These are phyloP conservation scores for Cucumis hystrix DNA, from an alignment of 306 rosid species.

Conservation along the genomic window DNA sequence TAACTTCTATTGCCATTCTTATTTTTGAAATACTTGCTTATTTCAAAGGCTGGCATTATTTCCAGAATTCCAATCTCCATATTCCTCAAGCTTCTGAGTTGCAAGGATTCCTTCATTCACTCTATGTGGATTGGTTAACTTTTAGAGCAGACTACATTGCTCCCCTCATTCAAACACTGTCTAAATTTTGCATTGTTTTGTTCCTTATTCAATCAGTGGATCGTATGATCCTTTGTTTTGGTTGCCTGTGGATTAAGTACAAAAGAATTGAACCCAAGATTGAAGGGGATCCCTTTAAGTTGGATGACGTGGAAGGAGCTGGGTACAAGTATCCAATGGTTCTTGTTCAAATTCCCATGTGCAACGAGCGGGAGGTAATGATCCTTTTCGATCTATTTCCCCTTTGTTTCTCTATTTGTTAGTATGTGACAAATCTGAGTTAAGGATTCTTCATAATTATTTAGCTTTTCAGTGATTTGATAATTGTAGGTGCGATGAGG, in stretches of 20 bases:
- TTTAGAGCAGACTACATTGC: conserved; percentile 79
- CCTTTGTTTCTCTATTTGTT: not conserved
- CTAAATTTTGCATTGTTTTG: conserved; percentile 65
- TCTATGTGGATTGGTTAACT: conserved; percentile 64
- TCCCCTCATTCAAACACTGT: conserved; percentile 61
- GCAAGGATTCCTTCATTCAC: conserved; percentile 47
- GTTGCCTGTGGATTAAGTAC: conserved; percentile 80
- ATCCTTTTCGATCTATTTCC: not conserved
- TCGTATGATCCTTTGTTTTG: conserved; percentile 66
- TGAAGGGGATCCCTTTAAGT: conserved; percentile 32
- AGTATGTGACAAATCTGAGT: not conserved
- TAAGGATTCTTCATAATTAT: not conserved
- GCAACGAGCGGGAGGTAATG: conserved; percentile 86
- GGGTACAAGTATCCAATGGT: conserved; percentile 63
- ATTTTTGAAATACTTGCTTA: conserved; percentile 67
- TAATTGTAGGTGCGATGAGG: not conserved
- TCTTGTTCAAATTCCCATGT: conserved; percentile 89
- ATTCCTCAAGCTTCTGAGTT: conserved; percentile 63
- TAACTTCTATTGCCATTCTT: conserved; percentile 51
- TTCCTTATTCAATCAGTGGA: conserved; percentile 83
- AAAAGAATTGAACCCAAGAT: conserved; percentile 63
- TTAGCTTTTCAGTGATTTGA: not conserved
- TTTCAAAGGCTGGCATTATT: conserved; percentile 72
- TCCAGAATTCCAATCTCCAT: conserved; percentile 48
- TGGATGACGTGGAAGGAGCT: conserved; percentile 53